Evolutionary conservation across 208 protist genomes (phyloP), one percentile per base, ranked within the genome.

Genomic region (Herpetomonas samuelpessoai): DNA sequence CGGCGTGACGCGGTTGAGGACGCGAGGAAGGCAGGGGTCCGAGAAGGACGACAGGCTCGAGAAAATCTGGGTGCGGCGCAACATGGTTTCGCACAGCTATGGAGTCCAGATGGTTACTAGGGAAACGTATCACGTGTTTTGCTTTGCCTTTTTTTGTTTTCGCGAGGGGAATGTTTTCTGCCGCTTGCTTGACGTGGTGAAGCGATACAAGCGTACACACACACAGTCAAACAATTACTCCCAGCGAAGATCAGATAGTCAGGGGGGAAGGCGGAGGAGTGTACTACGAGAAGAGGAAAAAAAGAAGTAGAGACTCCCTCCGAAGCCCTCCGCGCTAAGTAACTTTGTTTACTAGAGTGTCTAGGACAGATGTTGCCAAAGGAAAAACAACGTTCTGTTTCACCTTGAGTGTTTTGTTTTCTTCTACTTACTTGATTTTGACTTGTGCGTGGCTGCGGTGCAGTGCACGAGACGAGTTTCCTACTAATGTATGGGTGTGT

Each of bases 1-100:
- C 2, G 85, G 84, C n/a, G 83, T 86, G 52, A 89, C 76, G 62
- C 78, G 80, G 9, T 55, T 59, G 31, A 93, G 58, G 25, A 95
- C 77, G 25, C 83, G 82, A 25, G 88, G 88, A 2, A 83, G n/a
- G 61, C 59, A 57, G 4, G 84, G 71, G 62, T 89, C 80, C 58
- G 74, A 66, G 25, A 83, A 68, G 52, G 65, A 59, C 16, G 75
- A 76, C 46, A 64, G 35, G 35, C 27, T 46, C 22, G 48, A 66
- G n/a, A 12, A 21, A 26, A 57, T 21, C 22, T 18, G 2, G 60
- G 48, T 21, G 48, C 24, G 30, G 28, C 1, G 2, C 53, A 56
- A 25, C 3, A 39, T 3, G 2, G 55, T 74, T 18, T 21, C 22
- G 12, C 71, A 61, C 12, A 74, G 57, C 68, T n/a, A n/a, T n/a